Base-by-base conservation (phyloP, 495 filamentous ascomycete genomes). In the Acidomyces sp. region DNA sequence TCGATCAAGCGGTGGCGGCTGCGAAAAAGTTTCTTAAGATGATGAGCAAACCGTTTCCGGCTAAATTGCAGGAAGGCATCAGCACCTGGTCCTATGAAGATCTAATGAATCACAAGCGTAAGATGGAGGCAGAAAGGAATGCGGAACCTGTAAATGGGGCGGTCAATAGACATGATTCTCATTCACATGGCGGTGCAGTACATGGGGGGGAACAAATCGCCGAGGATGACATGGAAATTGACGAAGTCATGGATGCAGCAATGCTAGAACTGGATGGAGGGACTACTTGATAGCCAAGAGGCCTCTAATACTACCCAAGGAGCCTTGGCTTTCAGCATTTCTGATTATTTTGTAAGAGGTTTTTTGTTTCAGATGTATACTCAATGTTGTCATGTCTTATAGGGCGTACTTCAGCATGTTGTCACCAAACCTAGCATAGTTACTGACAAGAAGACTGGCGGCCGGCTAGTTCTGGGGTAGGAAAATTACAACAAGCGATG, bases 1-100 rank as follows among this genome's bases (percentile, higher is more conserved):
- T 87, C 0, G 92, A 99, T 55, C 93, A 95, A 80, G 84, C 87
- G 0, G 78, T 85, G n/a, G 78, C 80, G 28, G 73, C 68, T 16
- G 90, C 88, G 9, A 84, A 88, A 64, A 80, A 81, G 28, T 99
- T 96, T 62, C 56, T 99, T 53, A 71, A 78, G 37, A 75, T 72
- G 12, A 96, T 99, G 83, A 83, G 80, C 7, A 82, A 88, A 62
- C 86, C 86, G 17, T 93, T 93, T 61, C 75, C 75, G 27, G 60
- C 77, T 2, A 77, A 67, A 41, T 78, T 90, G 56, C 84, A 93
- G 55, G 86, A 93, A 44, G 90, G 90, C 0, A 78, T 93, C 45
- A 88, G 81, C 39, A 92, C 82, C 7, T 97, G 90, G 90, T 84
- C 77, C 36, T 58, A 84, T 44, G 69, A 67, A 41, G 82, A 97